Percentiles rank a stretch among this genome's conserved stretches.
Conservation (phyloP, 2,329 filamentous ascomycete species). For the Ambrosiella cleistominuta region DNA sequence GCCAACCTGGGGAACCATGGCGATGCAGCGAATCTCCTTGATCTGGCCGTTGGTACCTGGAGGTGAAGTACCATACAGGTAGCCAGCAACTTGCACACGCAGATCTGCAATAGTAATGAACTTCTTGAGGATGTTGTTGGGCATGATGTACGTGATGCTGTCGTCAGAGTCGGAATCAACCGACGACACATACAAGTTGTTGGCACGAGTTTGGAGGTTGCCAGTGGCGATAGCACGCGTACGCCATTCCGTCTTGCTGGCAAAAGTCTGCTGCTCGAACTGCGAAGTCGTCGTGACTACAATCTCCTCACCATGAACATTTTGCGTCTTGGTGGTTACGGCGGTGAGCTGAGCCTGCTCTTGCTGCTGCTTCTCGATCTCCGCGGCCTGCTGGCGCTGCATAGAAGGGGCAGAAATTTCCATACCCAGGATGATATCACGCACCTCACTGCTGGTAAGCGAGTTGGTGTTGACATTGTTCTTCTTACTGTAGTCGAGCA, state of each 20-base stretch:
- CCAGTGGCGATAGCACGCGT: constrained; percentile 92
- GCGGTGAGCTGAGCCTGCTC: constrained; percentile 93
- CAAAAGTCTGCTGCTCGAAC: constrained; percentile 94
- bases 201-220: constrained; percentile 79
- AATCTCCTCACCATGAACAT: constrained; percentile 91
- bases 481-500: constrained; percentile 99
- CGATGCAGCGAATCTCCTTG: constrained; percentile 92
- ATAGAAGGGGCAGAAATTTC: constrained; percentile 96
- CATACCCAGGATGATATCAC: constrained; percentile 98
- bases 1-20: constrained; percentile 93
- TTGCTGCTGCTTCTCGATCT: constrained; percentile 97
- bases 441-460: constrained; percentile 88
- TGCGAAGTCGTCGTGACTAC: constrained; percentile 96
- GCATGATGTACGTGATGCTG: constrained; percentile 83
- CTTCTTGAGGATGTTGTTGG: constrained; percentile 93
- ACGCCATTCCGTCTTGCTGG: constrained; percentile 97
- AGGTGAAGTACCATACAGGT: constrained; percentile 82
- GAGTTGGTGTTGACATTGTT: constrained; percentile 99
- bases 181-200: constrained; percentile 97
- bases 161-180: constrained; percentile 84
- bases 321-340: constrained; percentile 95
- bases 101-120: constrained; percentile 97
- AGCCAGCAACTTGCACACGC: constrained; percentile 88
- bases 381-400: constrained; percentile 93
- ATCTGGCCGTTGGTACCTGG: constrained; percentile 92